Evolutionary conservation across 148 eudicot genomes (phyloP).

Genomic region (Beta vulgaris): DNA sequence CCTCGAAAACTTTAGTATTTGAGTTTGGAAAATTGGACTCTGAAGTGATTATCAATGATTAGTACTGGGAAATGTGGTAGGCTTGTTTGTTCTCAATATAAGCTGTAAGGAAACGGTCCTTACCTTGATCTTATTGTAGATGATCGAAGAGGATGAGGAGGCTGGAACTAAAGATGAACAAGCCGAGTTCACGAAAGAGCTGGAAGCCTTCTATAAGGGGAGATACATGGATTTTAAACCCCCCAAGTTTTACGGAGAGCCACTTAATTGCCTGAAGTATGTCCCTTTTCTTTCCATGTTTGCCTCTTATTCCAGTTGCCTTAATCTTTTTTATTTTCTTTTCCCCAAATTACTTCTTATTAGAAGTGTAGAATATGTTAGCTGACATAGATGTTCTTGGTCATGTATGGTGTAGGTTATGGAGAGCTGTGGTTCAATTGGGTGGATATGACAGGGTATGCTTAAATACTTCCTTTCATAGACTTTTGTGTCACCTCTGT

Average conservation of each 20-base stretch:
- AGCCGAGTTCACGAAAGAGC: conserved; percentile 70
- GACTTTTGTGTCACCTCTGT: not conserved
- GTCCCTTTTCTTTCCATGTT: conserved; percentile 16
- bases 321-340: not conserved
- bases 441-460: conserved; percentile 98
- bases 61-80: not conserved
- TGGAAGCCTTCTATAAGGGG: conserved; percentile 59
- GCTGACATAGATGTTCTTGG: conserved; percentile 8
- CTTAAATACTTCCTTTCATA: conserved; percentile 12
- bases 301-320: not conserved
- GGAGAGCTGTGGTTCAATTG: conserved; percentile 76
- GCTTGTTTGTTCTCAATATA: not conserved
- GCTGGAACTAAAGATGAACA: conserved; percentile 85
- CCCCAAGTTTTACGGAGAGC: conserved; percentile 89
- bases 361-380: not conserved
- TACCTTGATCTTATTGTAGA: conserved; percentile 33
- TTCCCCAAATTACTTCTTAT: not conserved
- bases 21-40: not conserved
- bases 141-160: conserved; percentile 66
- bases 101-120: not conserved
- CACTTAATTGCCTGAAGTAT: conserved; percentile 82
- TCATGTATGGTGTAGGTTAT: conserved; percentile 54
- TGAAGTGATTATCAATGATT: not conserved
- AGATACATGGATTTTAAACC: conserved; percentile 69
- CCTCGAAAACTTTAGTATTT: not conserved